These are phyloP conservation scores for Gigaspora rosea DNA, from an alignment of 192 early-diverging fungal species.

Conservation along the genomic window DNA sequence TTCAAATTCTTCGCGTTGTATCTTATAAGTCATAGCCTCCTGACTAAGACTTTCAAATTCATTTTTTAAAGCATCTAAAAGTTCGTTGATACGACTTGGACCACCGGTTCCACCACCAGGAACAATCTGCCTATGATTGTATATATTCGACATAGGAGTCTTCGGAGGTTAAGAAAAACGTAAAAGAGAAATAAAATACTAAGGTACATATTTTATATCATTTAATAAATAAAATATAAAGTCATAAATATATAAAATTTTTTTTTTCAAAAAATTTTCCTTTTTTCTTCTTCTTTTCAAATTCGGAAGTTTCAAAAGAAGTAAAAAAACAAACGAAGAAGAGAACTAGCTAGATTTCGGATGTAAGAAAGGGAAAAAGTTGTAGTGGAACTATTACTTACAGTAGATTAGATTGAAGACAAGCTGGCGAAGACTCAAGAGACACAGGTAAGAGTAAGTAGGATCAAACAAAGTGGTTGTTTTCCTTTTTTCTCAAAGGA, in stretches of 20 bases:
- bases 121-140: constrained; percentile 81
- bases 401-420: neutral
- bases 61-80: constrained; percentile 76
- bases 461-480: neutral
- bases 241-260: too few relatives aligned
- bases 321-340: neutral
- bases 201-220: too few relatives aligned
- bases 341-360: neutral
- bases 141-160: constrained; percentile 63
- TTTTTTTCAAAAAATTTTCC: too few relatives aligned
- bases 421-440: neutral
- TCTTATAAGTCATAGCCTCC: constrained; percentile 70
- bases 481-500: constrained; percentile 11
- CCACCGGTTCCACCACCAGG: constrained; percentile 46
- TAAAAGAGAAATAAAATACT: too few relatives aligned
- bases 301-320: neutral
- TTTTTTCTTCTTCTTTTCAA: neutral
- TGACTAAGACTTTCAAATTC: constrained; percentile 81
- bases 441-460: constrained; percentile 12
- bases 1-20: constrained; percentile 86
- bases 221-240: too few relatives aligned
- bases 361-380: neutral
- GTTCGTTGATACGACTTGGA: constrained; percentile 64
- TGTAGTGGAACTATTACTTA: neutral
- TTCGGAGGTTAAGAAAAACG: too few relatives aligned